Percentiles rank a stretch among this genome's conserved stretches.
Conservation (phyloP, 106 monocot genomes). For the Agapanthus africanus region DNA sequence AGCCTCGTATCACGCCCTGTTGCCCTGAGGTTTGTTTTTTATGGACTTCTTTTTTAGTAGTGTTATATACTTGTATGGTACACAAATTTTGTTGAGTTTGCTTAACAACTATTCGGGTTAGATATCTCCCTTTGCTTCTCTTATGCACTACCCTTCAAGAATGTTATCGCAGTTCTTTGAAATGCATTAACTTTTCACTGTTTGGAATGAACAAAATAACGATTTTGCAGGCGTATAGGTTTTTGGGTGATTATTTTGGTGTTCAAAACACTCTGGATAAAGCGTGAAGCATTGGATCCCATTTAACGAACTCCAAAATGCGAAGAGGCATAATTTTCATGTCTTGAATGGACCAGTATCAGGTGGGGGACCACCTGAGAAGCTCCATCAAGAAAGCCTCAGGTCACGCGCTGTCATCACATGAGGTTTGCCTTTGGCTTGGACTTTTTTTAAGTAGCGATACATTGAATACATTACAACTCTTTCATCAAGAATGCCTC, state of each 20-base stretch:
- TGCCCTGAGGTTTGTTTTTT: slow-evolving; percentile 47
- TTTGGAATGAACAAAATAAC: slow-evolving; percentile 12
- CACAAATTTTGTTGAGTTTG: no score
- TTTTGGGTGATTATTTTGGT: slow-evolving; percentile 14
- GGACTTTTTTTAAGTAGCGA: slow-evolving; percentile 13
- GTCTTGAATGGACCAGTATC: slow-evolving; percentile 51
- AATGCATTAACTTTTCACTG: no score
- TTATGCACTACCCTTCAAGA: no score
- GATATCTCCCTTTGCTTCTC: no score
- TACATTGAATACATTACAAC: background rate
- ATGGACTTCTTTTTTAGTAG: background rate
- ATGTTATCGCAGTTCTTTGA: no score
- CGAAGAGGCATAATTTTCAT: slow-evolving; percentile 32
- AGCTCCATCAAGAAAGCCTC: slow-evolving; percentile 92
- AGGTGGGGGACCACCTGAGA: slow-evolving; percentile 96
- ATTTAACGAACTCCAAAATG: slow-evolving; percentile 98
- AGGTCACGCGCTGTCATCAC: slow-evolving; percentile 38
- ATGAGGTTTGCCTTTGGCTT: slow-evolving; percentile 35
- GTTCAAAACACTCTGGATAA: background rate
- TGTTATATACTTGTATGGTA: no score
- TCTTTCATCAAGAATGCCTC: no score
- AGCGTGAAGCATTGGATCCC: slow-evolving; percentile 99
- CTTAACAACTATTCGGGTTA: no score
- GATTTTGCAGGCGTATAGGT: slow-evolving; percentile 29
- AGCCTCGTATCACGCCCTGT: slow-evolving; percentile 50